Evolutionary conservation across 2,329 filamentous ascomycete species (phyloP).

Genomic region (Colletotrichum simmondsii): DNA sequence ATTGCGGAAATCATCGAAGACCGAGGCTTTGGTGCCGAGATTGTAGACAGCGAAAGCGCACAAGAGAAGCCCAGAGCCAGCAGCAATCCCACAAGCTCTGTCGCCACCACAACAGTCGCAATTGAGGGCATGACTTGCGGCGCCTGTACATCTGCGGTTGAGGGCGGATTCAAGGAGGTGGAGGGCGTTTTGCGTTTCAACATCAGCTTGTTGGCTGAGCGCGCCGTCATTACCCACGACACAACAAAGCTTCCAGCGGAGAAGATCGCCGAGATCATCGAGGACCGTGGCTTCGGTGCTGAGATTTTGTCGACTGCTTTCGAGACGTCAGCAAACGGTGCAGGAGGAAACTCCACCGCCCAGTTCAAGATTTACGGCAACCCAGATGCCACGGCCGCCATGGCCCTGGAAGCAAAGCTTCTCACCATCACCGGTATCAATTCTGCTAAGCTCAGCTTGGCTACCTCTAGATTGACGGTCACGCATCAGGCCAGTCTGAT

Average conservation of each 20-base stretch:
- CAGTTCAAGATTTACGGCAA: constrained; percentile 89
- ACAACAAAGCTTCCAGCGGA: constrained; percentile 75
- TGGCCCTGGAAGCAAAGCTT: constrained; percentile 76
- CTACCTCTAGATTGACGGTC: constrained; percentile 79
- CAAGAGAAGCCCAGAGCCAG: constrained; percentile 44
- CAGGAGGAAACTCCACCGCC: constrained; percentile 67
- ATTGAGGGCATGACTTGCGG: constrained; percentile 99
- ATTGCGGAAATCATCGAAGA: constrained; percentile 73
- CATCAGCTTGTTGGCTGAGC: constrained; percentile 92
- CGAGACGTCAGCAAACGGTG: constrained; percentile 53
- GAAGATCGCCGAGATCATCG: constrained; percentile 84
- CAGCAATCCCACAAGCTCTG: constrained; percentile 48
- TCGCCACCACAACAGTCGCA: constrained; percentile 83
- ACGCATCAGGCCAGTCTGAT: constrained; percentile 77
- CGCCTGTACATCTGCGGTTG: constrained; percentile 92
- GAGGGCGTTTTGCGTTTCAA: constrained; percentile 90
- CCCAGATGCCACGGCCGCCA: constrained; percentile 77
- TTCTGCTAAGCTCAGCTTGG: constrained; percentile 78
- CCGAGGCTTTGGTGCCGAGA: constrained; percentile 82
- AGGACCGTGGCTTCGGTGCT: constrained; percentile 90
- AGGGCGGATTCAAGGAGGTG: constrained; percentile 81
- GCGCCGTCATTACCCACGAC: constrained; percentile 89
- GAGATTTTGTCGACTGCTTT: constrained; percentile 80
- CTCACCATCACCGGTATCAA: constrained; percentile 75
- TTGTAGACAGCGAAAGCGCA: constrained; percentile 67